Percentiles rank a stretch among this genome's conserved stretches.
phyloP scores from a whole-genome alignment of 1,139 yeast genomes.

The Suhomyces ambrosiae region DNA sequence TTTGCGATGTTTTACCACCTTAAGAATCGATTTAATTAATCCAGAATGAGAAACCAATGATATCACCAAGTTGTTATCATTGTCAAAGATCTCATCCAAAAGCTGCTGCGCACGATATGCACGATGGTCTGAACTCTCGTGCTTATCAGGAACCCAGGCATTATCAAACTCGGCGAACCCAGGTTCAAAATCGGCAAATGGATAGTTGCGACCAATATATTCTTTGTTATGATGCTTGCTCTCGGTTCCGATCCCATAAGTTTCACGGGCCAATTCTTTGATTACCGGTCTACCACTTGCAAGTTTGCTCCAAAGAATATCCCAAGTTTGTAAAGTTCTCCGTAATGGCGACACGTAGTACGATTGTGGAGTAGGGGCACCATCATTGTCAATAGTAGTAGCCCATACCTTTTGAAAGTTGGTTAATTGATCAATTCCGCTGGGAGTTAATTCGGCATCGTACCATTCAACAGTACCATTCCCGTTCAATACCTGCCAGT shows the following conservation, averaged over 20 bases:
- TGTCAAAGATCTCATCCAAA: constrained; percentile 33
- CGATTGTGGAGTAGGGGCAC: constrained; percentile 31
- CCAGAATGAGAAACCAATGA: constrained; percentile 42
- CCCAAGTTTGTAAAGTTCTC: constrained; percentile 39
- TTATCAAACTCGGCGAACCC: constrained; percentile 32
- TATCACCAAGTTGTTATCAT: constrained; percentile 28
- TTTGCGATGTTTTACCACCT: constrained; percentile 29
- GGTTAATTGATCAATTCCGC: constrained; percentile 27
- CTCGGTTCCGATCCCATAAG: constrained; percentile 41
- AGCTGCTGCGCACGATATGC: constrained; percentile 31
- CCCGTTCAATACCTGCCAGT: constrained; percentile 35
- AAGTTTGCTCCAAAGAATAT: constrained; percentile 27
- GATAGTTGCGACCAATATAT: constrained; percentile 27
- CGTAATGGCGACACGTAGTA: constrained; percentile 40
- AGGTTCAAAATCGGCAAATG: constrained; percentile 31
- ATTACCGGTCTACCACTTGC: constrained; percentile 24
- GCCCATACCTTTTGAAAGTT: constrained; percentile 23
- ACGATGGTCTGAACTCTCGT: constrained; percentile 31
- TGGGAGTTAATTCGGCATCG: constrained; percentile 39
- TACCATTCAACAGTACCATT: constrained; percentile 35
- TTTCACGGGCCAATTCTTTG: constrained; percentile 39
- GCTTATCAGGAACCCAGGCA: constrained; percentile 28
- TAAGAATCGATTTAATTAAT: constrained; percentile 31
- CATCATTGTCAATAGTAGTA: constrained; percentile 17
- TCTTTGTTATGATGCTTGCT: constrained; percentile 35